Base-by-base conservation (phyloP, 2,329 filamentous ascomycete species). In the Xylaria multiplex region DNA sequence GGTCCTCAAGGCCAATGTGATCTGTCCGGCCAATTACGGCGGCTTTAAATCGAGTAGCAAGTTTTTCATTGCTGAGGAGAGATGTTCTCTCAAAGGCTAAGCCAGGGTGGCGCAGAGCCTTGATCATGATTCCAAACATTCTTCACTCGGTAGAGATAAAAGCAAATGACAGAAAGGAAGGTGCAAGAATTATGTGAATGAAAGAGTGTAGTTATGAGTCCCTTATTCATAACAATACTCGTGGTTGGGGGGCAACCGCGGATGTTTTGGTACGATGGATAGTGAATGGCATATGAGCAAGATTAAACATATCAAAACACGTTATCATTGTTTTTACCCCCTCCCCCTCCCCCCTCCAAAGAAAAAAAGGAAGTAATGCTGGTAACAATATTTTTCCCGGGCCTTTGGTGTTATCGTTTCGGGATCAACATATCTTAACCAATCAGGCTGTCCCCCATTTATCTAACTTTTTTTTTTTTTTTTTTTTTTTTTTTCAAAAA, bases 91-190 rank as follows among this genome's bases (percentile, higher is more conserved):
- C 9, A 6, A 59, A 61, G 14, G 57, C 14, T 13, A 61, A 65
- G 5, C 57, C 62, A 6, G 35, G 27, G 27, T 45, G 62, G 9
- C 6, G 27, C 6, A 57, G 19, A 24, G 45, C 52, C 30, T 48
- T 55, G 3, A 24, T 16, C 35, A 8, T 19, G 9, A 35, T n/a
- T 35, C 6, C 27, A 16, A n/a, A 6, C 48, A 52, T 52, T 52
- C 2, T 30, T 3, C 8, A 32, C 9, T 35, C 13, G 48, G 2
- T 32, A 4, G n/a, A 14, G 19, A 13, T 19, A 3, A 13, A 32
- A 52, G 11, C 13, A 6, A 16, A 3, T 14, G 19, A 19, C 24
- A 14, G 24, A 14, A 35, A 5, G 14, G 27, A 52, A 24, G 46
- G 45, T 2, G 19, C 22, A 13, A 9, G 9, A 40, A 48, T 22